Evolutionary conservation across 78 protist species (phyloP).

Genomic region (Polysphondylium violaceum): DNA sequence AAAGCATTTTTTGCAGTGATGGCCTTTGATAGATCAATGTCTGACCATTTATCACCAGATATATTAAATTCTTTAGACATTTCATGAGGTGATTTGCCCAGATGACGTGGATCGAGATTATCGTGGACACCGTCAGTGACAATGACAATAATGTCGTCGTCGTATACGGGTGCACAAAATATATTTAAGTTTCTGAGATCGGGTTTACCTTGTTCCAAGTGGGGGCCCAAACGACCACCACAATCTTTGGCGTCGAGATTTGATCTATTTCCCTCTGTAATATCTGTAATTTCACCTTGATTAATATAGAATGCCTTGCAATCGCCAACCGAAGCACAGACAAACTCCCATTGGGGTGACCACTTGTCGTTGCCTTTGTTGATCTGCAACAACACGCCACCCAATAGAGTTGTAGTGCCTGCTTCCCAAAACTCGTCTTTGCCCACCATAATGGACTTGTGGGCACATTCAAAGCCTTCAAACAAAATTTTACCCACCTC

Average conservation of each 20-base stretch:
- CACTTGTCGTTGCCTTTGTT: conserved; percentile 72
- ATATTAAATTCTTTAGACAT: conserved; percentile 31
- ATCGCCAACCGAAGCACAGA: conserved; percentile 77
- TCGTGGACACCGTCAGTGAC: conserved; percentile 84
- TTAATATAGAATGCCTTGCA: conserved; percentile 67
- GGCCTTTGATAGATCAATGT: conserved; percentile 41
- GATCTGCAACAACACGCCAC: conserved; percentile 73
- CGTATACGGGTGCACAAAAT: conserved; percentile 50
- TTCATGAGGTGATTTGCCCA: conserved; percentile 71
- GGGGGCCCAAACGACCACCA: conserved; percentile 85
- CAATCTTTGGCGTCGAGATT: conserved; percentile 74
- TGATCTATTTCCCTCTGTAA: conserved; percentile 61
- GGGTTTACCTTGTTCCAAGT: conserved; percentile 74
- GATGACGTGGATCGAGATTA: conserved; percentile 80
- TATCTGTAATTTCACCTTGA: conserved; percentile 60
- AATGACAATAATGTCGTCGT: conserved; percentile 66
- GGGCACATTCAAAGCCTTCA: conserved; percentile 63
- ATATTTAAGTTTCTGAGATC: conserved; percentile 80
- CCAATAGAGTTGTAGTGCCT: conserved; percentile 83
- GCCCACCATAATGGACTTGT: conserved; percentile 57
- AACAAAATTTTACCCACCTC: conserved; percentile 76
- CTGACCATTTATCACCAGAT: conserved; percentile 63
- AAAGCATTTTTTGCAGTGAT: conserved; percentile 38
- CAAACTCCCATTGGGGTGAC: conserved; percentile 83
- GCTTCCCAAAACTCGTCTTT: conserved; percentile 77